These are phyloP conservation scores for Aspergillus texensis DNA, from an alignment of 2,329 filamentous ascomycete species.

Conservation along the genomic window DNA sequence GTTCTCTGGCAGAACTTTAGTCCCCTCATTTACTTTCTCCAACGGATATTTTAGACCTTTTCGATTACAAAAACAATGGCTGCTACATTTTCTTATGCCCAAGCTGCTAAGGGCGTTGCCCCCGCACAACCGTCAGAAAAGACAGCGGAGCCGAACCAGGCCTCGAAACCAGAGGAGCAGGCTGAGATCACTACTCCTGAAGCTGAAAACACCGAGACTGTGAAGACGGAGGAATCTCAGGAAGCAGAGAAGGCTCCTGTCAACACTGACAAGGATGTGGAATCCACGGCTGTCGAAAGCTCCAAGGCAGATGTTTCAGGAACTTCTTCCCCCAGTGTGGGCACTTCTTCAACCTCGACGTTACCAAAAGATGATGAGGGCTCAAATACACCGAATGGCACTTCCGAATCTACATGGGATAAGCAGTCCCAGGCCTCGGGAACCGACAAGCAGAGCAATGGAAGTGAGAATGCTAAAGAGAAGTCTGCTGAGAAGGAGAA, in stretches of 20 bases:
- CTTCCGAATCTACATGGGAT: slow-evolving; percentile 69
- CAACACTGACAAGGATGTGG: slow-evolving; percentile 36
- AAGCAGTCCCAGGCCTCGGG: slow-evolving; percentile 65
- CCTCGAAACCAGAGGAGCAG: slow-evolving; percentile 34
- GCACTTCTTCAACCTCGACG: slow-evolving; percentile 56
- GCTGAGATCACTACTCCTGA: slow-evolving; percentile 30
- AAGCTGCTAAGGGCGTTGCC: slow-evolving; percentile 83
- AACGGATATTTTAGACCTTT: slow-evolving; percentile 23
- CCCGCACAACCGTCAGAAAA: slow-evolving; percentile 51
- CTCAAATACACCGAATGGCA: slow-evolving; percentile 64
- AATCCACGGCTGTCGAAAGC: slow-evolving; percentile 31
- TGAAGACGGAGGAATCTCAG: slow-evolving; percentile 50
- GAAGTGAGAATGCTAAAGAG: slow-evolving; percentile 53
- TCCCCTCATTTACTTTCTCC: slow-evolving; percentile 15
- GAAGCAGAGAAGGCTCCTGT: slow-evolving; percentile 42
- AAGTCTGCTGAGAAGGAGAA: slow-evolving; percentile 63
- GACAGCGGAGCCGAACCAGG: slow-evolving; percentile 33
- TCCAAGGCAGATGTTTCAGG: slow-evolving; percentile 41
- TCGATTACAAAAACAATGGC: slow-evolving; percentile 40
- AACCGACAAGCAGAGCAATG: slow-evolving; percentile 57
- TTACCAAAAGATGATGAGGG: slow-evolving; percentile 62
- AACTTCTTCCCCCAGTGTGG: slow-evolving; percentile 58
- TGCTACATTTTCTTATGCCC: slow-evolving; percentile 83
- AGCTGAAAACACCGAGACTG: slow-evolving; percentile 36
- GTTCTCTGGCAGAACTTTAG: slow-evolving; percentile 31